A percentile compares a stretch with the other conserved stretches of the same genome.
Evolutionary conservation across 2,329 filamentous ascomycete species (phyloP).

Genomic region (Sclerotinia sclerotiorum): DNA sequence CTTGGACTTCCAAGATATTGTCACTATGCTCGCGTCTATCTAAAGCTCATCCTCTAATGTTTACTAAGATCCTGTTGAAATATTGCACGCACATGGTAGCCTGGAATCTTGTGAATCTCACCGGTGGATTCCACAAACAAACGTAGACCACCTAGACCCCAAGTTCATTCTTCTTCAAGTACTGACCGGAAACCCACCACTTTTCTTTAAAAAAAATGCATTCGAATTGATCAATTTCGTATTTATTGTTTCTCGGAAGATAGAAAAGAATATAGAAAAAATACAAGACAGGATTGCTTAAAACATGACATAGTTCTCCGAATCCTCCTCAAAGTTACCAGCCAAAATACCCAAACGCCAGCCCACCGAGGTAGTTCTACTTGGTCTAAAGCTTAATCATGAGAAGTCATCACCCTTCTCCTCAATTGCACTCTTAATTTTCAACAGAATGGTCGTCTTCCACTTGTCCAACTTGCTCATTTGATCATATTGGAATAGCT

Average conservation of each 20-base stretch:
- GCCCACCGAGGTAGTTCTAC: neutral
- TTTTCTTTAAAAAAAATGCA: neutral
- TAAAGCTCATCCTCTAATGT: too few relatives aligned
- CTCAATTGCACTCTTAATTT: constrained; percentile 82
- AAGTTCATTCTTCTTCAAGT: neutral
- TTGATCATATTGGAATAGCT: constrained; percentile 86
- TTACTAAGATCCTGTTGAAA: too few relatives aligned
- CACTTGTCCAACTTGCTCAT: constrained; percentile 93
- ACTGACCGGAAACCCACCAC: neutral
- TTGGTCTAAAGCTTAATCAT: constrained; percentile 39
- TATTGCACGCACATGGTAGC: too few relatives aligned
- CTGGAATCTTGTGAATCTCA: neutral
- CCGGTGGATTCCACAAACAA: neutral
- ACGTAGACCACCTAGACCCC: neutral
- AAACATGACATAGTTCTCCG: constrained; percentile 10
- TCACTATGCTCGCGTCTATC: too few relatives aligned
- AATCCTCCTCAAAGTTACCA: constrained; percentile 5
- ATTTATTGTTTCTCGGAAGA: neutral
- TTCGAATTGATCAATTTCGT: neutral
- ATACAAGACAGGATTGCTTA: neutral
- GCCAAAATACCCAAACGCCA: constrained; percentile 20
- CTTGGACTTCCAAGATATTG: too few relatives aligned
- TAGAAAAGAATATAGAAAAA: too few relatives aligned
- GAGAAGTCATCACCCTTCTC: constrained; percentile 68
- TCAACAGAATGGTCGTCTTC: constrained; percentile 85